phyloP scores from a whole-genome alignment of 23 red algal species.

The Gracilariopsis chorda region DNA sequence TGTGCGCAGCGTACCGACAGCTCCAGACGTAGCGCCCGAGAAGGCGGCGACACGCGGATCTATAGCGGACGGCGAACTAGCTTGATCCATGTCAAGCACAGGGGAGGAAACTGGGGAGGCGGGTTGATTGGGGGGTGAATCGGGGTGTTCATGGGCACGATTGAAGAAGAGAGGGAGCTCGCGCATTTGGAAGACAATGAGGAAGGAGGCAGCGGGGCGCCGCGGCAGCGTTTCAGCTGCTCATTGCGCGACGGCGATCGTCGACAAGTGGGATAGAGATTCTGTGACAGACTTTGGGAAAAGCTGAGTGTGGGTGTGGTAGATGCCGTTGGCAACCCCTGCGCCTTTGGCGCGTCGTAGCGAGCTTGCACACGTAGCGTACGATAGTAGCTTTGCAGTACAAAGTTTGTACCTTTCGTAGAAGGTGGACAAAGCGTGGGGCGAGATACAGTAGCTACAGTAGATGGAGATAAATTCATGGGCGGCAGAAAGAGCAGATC shows the following conservation, averaged over 20 bases:
- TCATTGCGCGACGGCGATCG: neutral
- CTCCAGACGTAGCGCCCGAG: constrained; percentile 20
- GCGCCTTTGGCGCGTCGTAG: too few relatives aligned
- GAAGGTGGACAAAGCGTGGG: too few relatives aligned
- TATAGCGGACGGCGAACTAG: neutral
- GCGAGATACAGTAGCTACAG: too few relatives aligned
- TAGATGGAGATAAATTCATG: too few relatives aligned
- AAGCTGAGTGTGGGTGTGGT: too few relatives aligned
- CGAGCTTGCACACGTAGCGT: too few relatives aligned
- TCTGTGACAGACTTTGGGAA: too few relatives aligned
- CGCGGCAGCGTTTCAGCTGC: neutral
- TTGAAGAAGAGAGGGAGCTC: neutral
- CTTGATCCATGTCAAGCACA: neutral
- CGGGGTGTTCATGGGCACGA: neutral
- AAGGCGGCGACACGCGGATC: constrained; percentile 32
- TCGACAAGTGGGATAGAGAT: too few relatives aligned
- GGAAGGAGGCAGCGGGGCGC: neutral
- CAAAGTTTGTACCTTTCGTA: too few relatives aligned
- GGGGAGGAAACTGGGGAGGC: neutral
- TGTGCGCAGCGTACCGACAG: neutral
- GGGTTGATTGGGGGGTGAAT: neutral
- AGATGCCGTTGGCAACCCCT: too few relatives aligned
- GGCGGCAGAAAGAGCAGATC: too few relatives aligned
- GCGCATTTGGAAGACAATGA: neutral
- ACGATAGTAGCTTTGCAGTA: too few relatives aligned